A percentile compares a stretch with the other conserved stretches of the same genome.
Evolutionary conservation across 192 early-diverging fungal genomes (phyloP).

Genomic region (Chytriomyces sp.): DNA sequence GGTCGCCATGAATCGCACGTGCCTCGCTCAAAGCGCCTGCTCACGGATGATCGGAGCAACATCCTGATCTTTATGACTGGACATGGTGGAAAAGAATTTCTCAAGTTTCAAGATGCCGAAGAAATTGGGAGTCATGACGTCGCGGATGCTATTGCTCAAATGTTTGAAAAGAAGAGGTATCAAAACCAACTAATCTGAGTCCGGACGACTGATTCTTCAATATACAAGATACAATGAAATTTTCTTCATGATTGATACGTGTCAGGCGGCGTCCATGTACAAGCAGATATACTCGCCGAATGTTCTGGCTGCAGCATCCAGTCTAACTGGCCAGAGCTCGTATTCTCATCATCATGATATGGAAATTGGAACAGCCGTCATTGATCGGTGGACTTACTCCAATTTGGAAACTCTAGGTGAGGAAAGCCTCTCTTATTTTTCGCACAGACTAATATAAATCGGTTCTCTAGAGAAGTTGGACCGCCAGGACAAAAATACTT

Average conservation of each 20-base stretch:
- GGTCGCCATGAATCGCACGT: conserved; percentile 83
- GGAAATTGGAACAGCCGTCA: conserved; percentile 95
- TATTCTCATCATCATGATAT: conserved; percentile 90
- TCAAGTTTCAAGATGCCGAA: conserved; percentile 99
- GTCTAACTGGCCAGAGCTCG: conserved; percentile 83
- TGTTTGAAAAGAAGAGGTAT: conserved; percentile 91
- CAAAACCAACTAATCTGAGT: neutral
- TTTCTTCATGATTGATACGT: conserved; percentile 98
- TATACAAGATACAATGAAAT: conserved; percentile 86
- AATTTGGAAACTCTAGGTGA: conserved; percentile 73
- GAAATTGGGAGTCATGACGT: conserved; percentile 95
- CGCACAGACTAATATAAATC: neutral
- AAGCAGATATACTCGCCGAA: conserved; percentile 91
- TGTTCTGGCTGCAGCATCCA: conserved; percentile 89
- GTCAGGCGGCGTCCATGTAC: conserved; percentile 98
- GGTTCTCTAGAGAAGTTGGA: conserved; percentile 13
- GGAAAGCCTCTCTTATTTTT: neutral
- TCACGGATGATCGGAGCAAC: conserved; percentile 96
- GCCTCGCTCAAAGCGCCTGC: conserved; percentile 89
- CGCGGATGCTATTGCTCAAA: conserved; percentile 95
- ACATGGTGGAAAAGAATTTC: conserved; percentile 97
- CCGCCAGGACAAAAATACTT: conserved; percentile 28
- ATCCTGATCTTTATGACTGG: conserved; percentile 98
- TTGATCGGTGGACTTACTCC: conserved; percentile 97
- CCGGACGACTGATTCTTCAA: neutral